These are phyloP conservation scores for Kodamaea fukazawae DNA, from an alignment of 805 yeast species.

Conservation along the genomic window DNA sequence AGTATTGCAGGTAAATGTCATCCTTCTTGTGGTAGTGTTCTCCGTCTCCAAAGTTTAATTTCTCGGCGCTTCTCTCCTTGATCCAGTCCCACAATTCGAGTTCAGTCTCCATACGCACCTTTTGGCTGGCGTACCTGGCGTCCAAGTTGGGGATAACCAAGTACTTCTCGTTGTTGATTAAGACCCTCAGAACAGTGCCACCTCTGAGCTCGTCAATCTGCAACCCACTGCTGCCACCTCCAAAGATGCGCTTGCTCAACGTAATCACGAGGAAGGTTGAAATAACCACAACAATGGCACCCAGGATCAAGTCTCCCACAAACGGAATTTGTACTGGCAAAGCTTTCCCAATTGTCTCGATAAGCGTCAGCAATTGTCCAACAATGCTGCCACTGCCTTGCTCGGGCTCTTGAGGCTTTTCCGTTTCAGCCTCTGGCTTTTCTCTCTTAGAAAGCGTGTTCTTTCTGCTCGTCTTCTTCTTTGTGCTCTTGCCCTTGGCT, in stretches of 20 bases:
- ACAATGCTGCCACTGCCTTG: slow-evolving; percentile 7
- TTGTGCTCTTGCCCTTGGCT: slow-evolving; percentile 9
- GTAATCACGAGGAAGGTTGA: slow-evolving; percentile 14
- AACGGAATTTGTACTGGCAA: slow-evolving; percentile 27
- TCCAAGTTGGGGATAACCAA: slow-evolving; percentile 41
- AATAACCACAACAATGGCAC: slow-evolving; percentile 17
- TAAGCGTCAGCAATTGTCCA: slow-evolving; percentile 20
- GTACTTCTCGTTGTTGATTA: slow-evolving; percentile 35
- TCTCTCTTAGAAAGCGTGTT: slow-evolving; percentile 11
- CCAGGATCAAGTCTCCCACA: slow-evolving; percentile 21
- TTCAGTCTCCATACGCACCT: slow-evolving; percentile 47
- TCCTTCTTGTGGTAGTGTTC: slow-evolving; percentile 10
- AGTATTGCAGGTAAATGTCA: slow-evolving; percentile 16
- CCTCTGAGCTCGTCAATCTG: slow-evolving; percentile 9
- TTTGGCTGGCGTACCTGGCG: slow-evolving; percentile 23
- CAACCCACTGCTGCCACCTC: slow-evolving; percentile 12
- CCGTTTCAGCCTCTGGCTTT: neutral
- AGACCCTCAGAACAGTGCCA: slow-evolving; percentile 14
- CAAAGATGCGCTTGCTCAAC: slow-evolving; percentile 18
- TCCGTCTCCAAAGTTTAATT: slow-evolving; percentile 11
- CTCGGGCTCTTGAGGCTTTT: neutral
- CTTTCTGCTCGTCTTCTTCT: slow-evolving; percentile 12
- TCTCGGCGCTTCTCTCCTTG: slow-evolving; percentile 29
- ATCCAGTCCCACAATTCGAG: slow-evolving; percentile 74
- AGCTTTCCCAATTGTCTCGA: slow-evolving; percentile 23